Base-by-base conservation (phyloP, 805 yeast species). In the Saturnispora saitoi region DNA sequence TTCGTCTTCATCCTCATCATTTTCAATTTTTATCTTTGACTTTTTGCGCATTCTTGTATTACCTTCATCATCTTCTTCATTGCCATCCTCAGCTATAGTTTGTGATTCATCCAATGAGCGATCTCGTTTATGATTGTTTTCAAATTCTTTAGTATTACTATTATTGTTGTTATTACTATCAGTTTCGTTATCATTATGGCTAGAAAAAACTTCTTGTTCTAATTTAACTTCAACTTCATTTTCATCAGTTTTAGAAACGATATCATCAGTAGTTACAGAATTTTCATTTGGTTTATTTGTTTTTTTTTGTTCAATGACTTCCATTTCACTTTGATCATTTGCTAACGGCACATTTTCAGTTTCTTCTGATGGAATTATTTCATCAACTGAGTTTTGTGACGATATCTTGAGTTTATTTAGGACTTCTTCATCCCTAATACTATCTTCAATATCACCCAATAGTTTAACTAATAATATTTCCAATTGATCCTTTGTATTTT, bases 31-130 rank as follows among this genome's bases (percentile, higher is more conserved):
- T 37, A 30, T 45, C 22, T 22, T 32, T 29, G 42, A 37, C 12
- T 30, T 37, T 38, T 47, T 30, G 15, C 42, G 37, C 6, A 29
- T 30, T 15, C 47, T 24, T n/a, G 48, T 31, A 20, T 41, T 49
- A 34, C 54, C 48, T 8, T 51, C 54, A 29, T 46, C 55, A 3
- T 52, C 54, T 29, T 50, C 54, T 11, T 52, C 56, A 3, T 51
- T 53, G 8, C 45, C 46, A 19, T 43, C 53, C 4, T 43, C 43
- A 15, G 12, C 32, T 15, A 37, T 6, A 24, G 28, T 22, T 5
- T 34, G 17, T 19, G 5, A 8, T 17, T 10, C 4, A 15, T 34
- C 26, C 42, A 11, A 14, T 42, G 29, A 17, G 15, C 12, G 32
- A 39, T 39, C 32, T 30, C 32, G 32, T 17, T 28, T 32, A n/a